Percentiles rank a stretch among this genome's conserved stretches.
Conservation (phyloP, 2,329 filamentous ascomycete genomes). For the Aspergillus sclerotialis region DNA sequence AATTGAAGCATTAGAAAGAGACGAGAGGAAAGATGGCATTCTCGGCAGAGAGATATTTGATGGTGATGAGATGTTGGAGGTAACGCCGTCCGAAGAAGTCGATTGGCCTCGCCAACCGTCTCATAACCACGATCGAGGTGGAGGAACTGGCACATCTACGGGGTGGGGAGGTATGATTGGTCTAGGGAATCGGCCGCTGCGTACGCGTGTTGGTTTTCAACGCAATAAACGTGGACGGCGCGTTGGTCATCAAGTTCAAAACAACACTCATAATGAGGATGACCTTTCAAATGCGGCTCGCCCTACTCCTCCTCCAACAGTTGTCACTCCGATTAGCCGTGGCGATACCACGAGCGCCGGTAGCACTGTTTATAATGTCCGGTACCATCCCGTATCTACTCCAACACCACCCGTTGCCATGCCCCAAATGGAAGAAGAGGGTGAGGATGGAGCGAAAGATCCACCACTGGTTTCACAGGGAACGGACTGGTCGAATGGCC, state of each 20-base stretch:
- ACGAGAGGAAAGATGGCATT: slow-evolving; percentile 91
- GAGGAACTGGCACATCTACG: slow-evolving; percentile 27
- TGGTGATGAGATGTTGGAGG: slow-evolving; percentile 83
- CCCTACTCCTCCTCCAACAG: slow-evolving; percentile 40
- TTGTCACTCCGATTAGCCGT: slow-evolving; percentile 52
- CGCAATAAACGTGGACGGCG: slow-evolving; percentile 10
- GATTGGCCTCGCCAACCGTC: slow-evolving; percentile 36
- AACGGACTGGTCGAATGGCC: slow-evolving; percentile 3
- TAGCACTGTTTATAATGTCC: slow-evolving; percentile 58
- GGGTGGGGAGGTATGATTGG: slow-evolving; percentile 34
- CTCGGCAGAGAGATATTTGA: slow-evolving; percentile 87
- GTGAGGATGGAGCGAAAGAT: slow-evolving; percentile 14
- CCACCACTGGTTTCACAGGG: not conserved
- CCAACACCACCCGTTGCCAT: slow-evolving; percentile 37
- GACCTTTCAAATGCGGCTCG: slow-evolving; percentile 14
- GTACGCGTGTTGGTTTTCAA: slow-evolving; percentile 25
- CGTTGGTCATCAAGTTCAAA: slow-evolving; percentile 10
- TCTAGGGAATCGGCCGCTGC: slow-evolving; percentile 28
- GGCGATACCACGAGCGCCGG: slow-evolving; percentile 56
- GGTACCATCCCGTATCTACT: slow-evolving; percentile 50
- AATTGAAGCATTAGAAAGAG: slow-evolving; percentile 84
- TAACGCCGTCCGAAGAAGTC: slow-evolving; percentile 52
- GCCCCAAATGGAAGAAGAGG: slow-evolving; percentile 26
- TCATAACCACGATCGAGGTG: slow-evolving; percentile 33
- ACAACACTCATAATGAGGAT: slow-evolving; percentile 5